Evolutionary conservation across 768 basidiomycete genomes (phyloP).

Genomic region (Grammothele lineata): DNA sequence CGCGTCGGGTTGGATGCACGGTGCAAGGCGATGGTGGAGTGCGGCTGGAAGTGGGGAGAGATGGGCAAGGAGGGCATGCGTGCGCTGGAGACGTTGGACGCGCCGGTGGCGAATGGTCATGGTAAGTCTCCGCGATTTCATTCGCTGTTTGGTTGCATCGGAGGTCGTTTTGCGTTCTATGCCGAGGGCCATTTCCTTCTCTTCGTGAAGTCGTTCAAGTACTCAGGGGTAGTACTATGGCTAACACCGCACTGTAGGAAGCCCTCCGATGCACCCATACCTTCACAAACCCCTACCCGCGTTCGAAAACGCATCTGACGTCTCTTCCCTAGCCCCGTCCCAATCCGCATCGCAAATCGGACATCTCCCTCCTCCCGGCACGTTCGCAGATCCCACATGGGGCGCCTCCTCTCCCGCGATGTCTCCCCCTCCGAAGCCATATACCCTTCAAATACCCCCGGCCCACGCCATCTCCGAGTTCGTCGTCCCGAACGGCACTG

Average conservation of each 20-base stretch:
- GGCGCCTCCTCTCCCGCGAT: conserved; percentile 16
- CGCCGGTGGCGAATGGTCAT: conserved; percentile 19
- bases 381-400: conserved; percentile 6
- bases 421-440: conserved; percentile 11
- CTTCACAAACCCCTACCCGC: conserved; percentile 19
- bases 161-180: too few relatives aligned
- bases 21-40: conserved; percentile 62
- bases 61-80: conserved; percentile 61
- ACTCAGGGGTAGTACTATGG: too few relatives aligned
- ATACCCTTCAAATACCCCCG: conserved; percentile 40
- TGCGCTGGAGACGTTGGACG: conserved; percentile 29
- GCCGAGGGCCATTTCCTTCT: too few relatives aligned
- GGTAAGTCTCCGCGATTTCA: conserved; percentile 20
- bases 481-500: conserved; percentile 25
- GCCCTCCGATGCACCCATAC: conserved; percentile 12
- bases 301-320: conserved; percentile 36
- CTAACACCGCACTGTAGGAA: not conserved
- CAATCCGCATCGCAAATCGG: conserved; percentile 69
- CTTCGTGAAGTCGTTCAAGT: too few relatives aligned
- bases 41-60: conserved; percentile 65
- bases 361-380: not conserved
- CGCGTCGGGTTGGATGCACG: conserved; percentile 59
- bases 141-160: conserved; percentile 3
- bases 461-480: conserved; percentile 47
- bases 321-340: conserved; percentile 69